Conservation (phyloP, 495 filamentous ascomycete genomes). For the Penicillium tannophilum region DNA sequence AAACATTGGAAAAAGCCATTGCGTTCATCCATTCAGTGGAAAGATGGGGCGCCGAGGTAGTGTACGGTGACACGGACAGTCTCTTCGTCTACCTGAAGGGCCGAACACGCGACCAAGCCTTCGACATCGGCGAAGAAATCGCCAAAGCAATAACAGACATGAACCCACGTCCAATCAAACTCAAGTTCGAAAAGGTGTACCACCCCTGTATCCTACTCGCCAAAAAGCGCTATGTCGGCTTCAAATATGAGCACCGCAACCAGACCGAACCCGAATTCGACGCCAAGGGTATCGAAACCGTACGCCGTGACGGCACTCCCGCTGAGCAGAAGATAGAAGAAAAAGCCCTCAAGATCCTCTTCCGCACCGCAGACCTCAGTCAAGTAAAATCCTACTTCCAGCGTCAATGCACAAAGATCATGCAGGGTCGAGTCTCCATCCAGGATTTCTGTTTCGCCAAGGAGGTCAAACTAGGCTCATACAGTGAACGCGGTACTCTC, state of each 20-base stretch:
- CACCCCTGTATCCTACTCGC: conserved; percentile 90
- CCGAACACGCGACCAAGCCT: conserved; percentile 82
- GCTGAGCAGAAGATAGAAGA: conserved; percentile 98
- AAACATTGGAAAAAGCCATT: conserved; percentile 93
- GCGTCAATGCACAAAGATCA: conserved; percentile 87
- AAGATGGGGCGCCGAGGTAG: conserved; percentile 91
- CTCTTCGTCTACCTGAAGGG: conserved; percentile 92
- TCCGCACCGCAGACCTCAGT: conserved; percentile 85
- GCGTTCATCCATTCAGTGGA: conserved; percentile 85
- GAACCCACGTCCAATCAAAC: conserved; percentile 90
- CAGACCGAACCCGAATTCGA: conserved; percentile 91
- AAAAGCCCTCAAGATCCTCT: conserved; percentile 85
- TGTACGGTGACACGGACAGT: conserved; percentile 97
- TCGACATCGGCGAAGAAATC: conserved; percentile 90
- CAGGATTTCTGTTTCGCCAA: conserved; percentile 95
- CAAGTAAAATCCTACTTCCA: conserved; percentile 93
- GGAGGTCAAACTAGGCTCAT: conserved; percentile 89
- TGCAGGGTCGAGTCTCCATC: conserved; percentile 82
- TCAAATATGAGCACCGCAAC: conserved; percentile 83
- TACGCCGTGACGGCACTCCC: conserved; percentile 89
- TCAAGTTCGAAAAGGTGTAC: conserved; percentile 99
- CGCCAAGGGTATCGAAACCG: conserved; percentile 97
- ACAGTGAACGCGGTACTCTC: conserved; percentile 75
- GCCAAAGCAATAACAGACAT: conserved; percentile 83
- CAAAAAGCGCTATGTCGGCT: conserved; percentile 97